Base-by-base conservation (phyloP, 2,329 filamentous ascomycete species). In the Mariannaea sp. region DNA sequence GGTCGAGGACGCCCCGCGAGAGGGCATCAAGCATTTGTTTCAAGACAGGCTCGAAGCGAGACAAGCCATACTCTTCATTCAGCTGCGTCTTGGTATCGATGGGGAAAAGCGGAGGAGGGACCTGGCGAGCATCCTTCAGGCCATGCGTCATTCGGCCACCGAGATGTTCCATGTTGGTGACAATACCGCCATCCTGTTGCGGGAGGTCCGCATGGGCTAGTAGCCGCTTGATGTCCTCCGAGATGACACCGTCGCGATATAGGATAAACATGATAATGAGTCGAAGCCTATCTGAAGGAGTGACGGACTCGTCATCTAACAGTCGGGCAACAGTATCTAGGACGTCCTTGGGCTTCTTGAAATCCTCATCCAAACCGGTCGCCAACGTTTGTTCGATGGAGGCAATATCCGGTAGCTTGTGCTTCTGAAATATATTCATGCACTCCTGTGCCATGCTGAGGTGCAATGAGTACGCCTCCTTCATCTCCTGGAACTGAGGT, bases 361-460 rank as follows among this genome's bases (percentile, higher is more conserved):
- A 89, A 67, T 97, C 92, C 73, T 97, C 93, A 64, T 97, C 94
- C 5, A 97, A 76, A 0, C 94, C 94, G 1, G 94, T 97, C 8
- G 92, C 89, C 60, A 99, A 80, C 22, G 86, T 90, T 79, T 97
- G 94, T 73, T 99, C 94, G 5, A 92, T 82, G 0, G 89, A 88
- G 10, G 92, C 92, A 53, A 97, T 80, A 67, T 99, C 94, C 6
- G 89, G 82, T 6, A 99, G 79, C 68, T 96, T 96, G 69, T 87
- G 84, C 46, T 85, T 78, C 69, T 96, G 87, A 65, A 99, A 99
- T 30, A 89, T 84, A 64, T 91, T 91, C 92, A 97, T 97, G 70
- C 92, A 96, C 70, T 96, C 92, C 70, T 97, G 89, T 2, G 94
- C 94, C 93, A 99, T 97, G 62, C 87, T 93, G 35, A 99, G 79